Percentiles rank a stretch among this genome's conserved stretches.
Evolutionary conservation across 139 green algal species (phyloP).

Genomic region (Zygnema circumcarinatum): DNA sequence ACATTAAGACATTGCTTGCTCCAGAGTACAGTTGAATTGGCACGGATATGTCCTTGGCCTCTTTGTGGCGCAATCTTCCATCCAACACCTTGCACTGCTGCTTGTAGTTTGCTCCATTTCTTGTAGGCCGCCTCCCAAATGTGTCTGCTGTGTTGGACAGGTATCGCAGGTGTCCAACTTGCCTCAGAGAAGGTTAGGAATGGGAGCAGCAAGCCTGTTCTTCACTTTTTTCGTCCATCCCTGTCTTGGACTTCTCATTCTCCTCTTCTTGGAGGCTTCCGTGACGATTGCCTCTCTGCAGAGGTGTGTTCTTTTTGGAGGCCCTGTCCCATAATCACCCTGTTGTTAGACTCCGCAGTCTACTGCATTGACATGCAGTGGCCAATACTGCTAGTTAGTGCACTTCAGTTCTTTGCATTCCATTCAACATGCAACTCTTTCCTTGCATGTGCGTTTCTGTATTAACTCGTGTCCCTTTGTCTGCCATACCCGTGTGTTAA

Average conservation of each 20-base stretch:
- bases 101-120: neutral
- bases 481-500: too few species aligned
- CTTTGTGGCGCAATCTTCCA: too few species aligned
- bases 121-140: neutral
- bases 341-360: neutral
- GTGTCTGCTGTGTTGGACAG: neutral
- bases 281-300: neutral
- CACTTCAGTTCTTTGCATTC: too few species aligned
- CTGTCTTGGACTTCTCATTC: neutral
- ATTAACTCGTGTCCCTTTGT: neutral
- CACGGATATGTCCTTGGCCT: too few species aligned
- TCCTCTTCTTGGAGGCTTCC: neutral
- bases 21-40: too few species aligned
- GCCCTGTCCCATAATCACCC: neutral
- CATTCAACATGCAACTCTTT: too few species aligned
- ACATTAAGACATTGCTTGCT: too few species aligned
- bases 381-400: too few species aligned
- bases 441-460: neutral
- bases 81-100: neutral
- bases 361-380: too few species aligned
- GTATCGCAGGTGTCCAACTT: neutral
- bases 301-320: neutral
- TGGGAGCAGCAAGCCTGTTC: neutral
- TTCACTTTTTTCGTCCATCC: neutral
- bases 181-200: neutral